These are phyloP conservation scores for Selaginella tamariscina DNA, from an alignment of 75 land plant species.

Conservation along the genomic window DNA sequence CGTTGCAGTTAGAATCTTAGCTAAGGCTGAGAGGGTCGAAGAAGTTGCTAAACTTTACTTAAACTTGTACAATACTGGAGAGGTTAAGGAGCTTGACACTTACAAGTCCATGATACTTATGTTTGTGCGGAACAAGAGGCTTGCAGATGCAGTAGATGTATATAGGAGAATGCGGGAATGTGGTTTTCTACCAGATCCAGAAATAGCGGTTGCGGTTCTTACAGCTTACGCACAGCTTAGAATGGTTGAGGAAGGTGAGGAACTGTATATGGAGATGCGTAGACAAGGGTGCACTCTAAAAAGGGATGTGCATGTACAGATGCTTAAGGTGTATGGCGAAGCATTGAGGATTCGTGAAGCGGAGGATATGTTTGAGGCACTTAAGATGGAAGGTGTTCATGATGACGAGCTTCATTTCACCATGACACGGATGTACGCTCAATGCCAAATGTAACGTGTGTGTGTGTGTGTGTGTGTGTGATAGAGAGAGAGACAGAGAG, in stretches of 20 bases:
- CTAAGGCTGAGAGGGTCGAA: slow-evolving; percentile 71
- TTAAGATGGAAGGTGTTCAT: slow-evolving; percentile 39
- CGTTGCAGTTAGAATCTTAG: slow-evolving; percentile 63
- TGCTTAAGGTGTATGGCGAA: slow-evolving; percentile 65
- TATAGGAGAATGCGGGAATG: slow-evolving; percentile 58
- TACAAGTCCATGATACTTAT: slow-evolving; percentile 60
- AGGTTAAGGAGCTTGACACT: slow-evolving; percentile 52
- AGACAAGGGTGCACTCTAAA: slow-evolving; percentile 55
- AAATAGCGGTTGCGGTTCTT: slow-evolving; percentile 42
- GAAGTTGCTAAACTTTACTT: slow-evolving; percentile 81
- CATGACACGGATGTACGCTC: slow-evolving; percentile 50
- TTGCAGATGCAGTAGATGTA: slow-evolving; percentile 54
- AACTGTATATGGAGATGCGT: slow-evolving; percentile 52
- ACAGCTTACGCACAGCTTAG: slow-evolving; percentile 62
- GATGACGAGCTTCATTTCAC: slow-evolving; percentile 56
- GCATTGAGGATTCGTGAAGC: slow-evolving; percentile 39
- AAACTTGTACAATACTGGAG: slow-evolving; percentile 46
- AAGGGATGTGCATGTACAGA: slow-evolving; percentile 69
- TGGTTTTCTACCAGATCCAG: slow-evolving; percentile 59
- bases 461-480: no score
- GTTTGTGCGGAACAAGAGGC: slow-evolving; percentile 40
- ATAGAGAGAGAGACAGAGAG: no score
- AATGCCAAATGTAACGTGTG: no score
- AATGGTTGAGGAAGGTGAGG: slow-evolving; percentile 46
- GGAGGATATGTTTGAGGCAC: slow-evolving; percentile 41